Evolutionary conservation across 495 filamentous ascomycete species (phyloP), one percentile per base, ranked within the genome.

Genomic region (Cairneyella variabilis): DNA sequence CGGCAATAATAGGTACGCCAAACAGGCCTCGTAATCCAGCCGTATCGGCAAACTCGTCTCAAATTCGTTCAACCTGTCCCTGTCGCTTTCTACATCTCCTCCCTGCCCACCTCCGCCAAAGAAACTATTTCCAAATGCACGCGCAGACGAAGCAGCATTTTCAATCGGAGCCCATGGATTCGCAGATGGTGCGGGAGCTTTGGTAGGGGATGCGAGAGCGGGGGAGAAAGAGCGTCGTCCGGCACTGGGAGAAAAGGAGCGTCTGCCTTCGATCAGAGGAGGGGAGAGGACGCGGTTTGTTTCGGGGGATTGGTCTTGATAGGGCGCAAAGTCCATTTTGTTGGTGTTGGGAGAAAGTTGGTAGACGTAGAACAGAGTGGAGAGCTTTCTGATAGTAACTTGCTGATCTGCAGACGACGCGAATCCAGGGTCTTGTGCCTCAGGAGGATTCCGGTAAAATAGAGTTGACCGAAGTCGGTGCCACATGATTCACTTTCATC

Each of bases 261-360:
- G 71, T 14, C 62, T 60, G 52, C 67, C 64, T 58, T 74, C 76
- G 48, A 38, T 17, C 8, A 58, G 74, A 56, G 77, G 83, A 36
- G 82, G 89, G 14, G 85, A 92, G 68, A 85, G 79, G 39, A 83
- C 82, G 58, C 88, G 80, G 62, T 79, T 78, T 60, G 80, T 74
- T 75, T 92, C 89, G 20, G 90, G 90, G 11, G 86, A 84, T 53
- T 84, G 84, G 70, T 90, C 81, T 76, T 97, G 92, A 71, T 97
- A 97, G 26, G 92, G 92, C 23, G 92, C 92, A 70, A 97, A 97
- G 70, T 96, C 89, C 88, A 95, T 95, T 64, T 53, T 22, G 18
- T 2, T 53, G 38, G 45, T 32, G 20, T 34, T 45, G 21, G 34
- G 36, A 38, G 27, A 18, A n/a, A n/a, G n/a, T n/a, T n/a, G n/a